Evolutionary conservation across 1,284 basidiomycete species (phyloP), one percentile per base, ranked within the genome.

Genomic region (Xerocomus nothofagi): DNA sequence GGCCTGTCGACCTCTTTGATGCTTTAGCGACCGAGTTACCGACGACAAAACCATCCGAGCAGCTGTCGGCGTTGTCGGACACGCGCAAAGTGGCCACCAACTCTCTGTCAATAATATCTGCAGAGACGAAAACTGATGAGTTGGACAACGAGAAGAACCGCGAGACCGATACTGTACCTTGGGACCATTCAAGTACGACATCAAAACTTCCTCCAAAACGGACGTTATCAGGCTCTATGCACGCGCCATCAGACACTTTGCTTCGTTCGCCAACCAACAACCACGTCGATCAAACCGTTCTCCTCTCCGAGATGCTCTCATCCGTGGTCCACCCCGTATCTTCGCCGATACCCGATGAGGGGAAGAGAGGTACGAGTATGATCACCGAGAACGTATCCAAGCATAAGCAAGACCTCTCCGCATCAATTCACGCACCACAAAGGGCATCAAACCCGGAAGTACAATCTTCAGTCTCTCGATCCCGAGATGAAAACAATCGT

Each of bases 351-450:
- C 6, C 21, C 4, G 23, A 29, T 14, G 42, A 42, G 11, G 29
- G 20, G 8, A 27, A 37, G 9, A 23, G 8, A 12, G 14, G n/a
- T 20, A 15, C 3, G 33, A 26, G 18, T 24, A 14, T 21, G 23
- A 33, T 24, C 27, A 11, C 20, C 34, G 9, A 44, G 43, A 34
- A 44, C 6, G 7, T 10, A 11, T 15, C 26, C 15, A 27, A 40
- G 29, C 26, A 11, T 21, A 29, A 12, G 21, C 26, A 37, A n/a
- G 49, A 41, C 11, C 45, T 56, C 17, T 47, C 37, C 6, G 39
- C 38, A 4, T 61, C 55, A 7, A 58, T 58, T 17, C 48, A 55
- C 27, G 55, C 58, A 26, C 46, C 55, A 20, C 45, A 33, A 33
- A 34, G 5, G 34, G 17, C 4, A 9, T n/a, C 30, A 3, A 27